Conservation (phyloP, 2,329 filamentous ascomycete species). For the Aspergillus sp. region DNA sequence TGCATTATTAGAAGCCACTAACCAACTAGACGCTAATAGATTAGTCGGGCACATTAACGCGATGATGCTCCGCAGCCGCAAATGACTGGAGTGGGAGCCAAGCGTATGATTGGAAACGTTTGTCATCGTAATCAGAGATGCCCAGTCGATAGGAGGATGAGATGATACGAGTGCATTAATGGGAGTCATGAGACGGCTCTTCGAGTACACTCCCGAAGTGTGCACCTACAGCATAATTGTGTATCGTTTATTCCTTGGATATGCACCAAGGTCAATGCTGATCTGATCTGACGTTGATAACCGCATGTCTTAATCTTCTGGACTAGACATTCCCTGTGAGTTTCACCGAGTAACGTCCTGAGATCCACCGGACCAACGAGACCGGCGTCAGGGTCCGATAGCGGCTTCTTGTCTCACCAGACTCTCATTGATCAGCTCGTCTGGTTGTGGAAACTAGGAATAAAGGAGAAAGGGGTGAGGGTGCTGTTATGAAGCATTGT, state of each 20-base stretch:
- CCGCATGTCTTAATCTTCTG: neutral
- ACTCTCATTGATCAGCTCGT: neutral
- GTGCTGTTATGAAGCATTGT: too few relatives aligned
- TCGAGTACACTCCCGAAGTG: too few relatives aligned
- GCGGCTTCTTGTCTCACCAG: neutral
- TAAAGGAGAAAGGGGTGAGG: neutral
- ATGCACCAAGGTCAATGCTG: too few relatives aligned
- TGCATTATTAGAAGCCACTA: constrained; percentile 11
- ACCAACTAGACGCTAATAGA: neutral
- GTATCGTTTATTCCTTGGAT: too few relatives aligned
- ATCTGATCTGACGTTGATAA: too few relatives aligned
- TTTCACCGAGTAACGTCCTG: neutral
- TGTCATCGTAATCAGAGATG: too few relatives aligned
- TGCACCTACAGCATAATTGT: too few relatives aligned
- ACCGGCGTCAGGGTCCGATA: neutral
- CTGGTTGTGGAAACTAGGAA: neutral
- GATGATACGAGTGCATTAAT: too few relatives aligned
- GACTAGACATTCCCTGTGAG: neutral
- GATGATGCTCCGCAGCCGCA: neutral
- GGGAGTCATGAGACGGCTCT: too few relatives aligned
- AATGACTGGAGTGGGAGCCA: too few relatives aligned
- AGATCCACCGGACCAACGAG: neutral
- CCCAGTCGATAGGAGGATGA: too few relatives aligned
- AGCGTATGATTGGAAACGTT: too few relatives aligned
- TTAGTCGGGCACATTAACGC: neutral